Conservation (phyloP, 169 alveolate species). For the Plasmodium gonderi region DNA sequence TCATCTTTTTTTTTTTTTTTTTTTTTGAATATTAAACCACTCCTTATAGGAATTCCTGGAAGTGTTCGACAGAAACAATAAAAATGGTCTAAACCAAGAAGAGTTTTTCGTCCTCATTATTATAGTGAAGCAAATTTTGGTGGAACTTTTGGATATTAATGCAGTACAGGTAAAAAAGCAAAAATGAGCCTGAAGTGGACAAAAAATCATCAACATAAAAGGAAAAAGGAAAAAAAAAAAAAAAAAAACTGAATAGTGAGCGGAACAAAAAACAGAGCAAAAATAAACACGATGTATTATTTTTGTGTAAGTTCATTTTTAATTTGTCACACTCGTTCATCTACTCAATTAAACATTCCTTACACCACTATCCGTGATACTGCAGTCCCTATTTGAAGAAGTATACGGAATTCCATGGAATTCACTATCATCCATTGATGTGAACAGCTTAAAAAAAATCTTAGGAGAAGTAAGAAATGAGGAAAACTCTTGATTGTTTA, state of each 20-base stretch:
- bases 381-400: slow-evolving; percentile 69
- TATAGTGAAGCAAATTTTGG: slow-evolving; percentile 78
- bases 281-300: background rate
- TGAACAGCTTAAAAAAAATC: slow-evolving; percentile 59
- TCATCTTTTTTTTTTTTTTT: background rate
- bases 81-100: slow-evolving; percentile 80
- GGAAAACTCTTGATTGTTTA: background rate
- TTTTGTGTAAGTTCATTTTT: no score
- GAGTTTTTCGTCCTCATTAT: slow-evolving; percentile 78
- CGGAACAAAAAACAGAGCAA: no score
- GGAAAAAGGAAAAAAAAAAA: no score
- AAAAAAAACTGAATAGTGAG: background rate
- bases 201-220: no score
- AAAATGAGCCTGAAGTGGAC: background rate
- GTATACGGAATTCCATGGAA: slow-evolving; percentile 75
- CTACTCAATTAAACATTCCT: background rate
- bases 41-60: slow-evolving; percentile 71
- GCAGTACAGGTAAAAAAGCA: slow-evolving; percentile 75
- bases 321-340: no score
- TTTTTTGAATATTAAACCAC: background rate
- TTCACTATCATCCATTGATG: slow-evolving; percentile 70
- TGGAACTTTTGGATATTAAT: slow-evolving; percentile 78
- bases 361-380: background rate
- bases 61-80: slow-evolving; percentile 74
- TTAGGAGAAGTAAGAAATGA: slow-evolving; percentile 38